Evolutionary conservation across 2,329 filamentous ascomycete genomes (phyloP), one percentile per base, ranked within the genome.

Genomic region (Beauveria sp.): DNA sequence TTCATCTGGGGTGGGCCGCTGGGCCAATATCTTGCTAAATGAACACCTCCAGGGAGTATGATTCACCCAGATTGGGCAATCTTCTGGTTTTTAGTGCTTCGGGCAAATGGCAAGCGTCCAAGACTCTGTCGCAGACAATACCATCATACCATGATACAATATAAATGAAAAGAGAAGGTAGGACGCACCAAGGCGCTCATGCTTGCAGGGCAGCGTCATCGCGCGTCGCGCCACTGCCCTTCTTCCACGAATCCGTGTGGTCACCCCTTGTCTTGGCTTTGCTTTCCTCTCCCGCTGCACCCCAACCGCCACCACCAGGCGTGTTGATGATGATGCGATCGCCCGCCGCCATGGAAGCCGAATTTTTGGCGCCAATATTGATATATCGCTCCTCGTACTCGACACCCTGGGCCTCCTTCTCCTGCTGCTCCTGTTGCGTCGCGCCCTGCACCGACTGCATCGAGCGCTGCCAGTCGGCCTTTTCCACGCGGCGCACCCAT

Each of bases 281-380:
- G 71, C 80, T 87, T 66, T 83, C 78, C 61, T 82, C 78, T 0
- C 86, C 88, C 0, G 79, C 76, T 45, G 72, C 73, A 0, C 89
- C 89, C 88, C 89, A 93, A 0, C 86, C 90, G 47, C 90, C 90
- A 59, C 90, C 90, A 34, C 90, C 90, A 3, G 90, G 90, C 5
- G 90, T 93, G 65, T 81, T 81, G 20, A 95, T 79, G 60, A 93
- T 89, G 68, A 93, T 91, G 7, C 89, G 78, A 70, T 95, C 90
- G 0, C 90, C 90, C 1, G 86, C 79, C 69, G 85, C 79, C 88
- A 93, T 92, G 14, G 82, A 80, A 14, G 89, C 89, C 28, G 86
- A 91, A 67, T 93, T 93, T 79, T 93, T 93, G 1, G 85, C 88
- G 0, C 89, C 89, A 45, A 93, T 71, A 68, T 90, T 92, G 69